Base-by-base conservation (phyloP, 192 early-diverging fungal genomes). In the Coemansia guatemalensis region DNA sequence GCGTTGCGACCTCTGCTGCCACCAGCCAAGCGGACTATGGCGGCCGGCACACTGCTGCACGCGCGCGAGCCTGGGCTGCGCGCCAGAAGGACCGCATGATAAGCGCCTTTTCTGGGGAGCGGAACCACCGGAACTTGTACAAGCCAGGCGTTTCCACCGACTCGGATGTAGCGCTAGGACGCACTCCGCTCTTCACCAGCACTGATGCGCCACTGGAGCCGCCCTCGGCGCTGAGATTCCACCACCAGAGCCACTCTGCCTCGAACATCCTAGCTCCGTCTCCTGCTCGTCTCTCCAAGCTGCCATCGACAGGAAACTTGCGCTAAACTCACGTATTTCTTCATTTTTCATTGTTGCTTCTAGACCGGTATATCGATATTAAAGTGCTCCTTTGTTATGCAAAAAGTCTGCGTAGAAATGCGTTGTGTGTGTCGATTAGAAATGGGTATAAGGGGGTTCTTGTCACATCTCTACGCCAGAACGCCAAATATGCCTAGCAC, bases 31-130 rank as follows among this genome's bases (percentile, higher is more conserved):
- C 44, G 9, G 73, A 75, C 35, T 29, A 53, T 12, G 73, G 73
- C 14, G 75, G 77, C 2, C 67, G 77, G 0, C 77, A 79, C 21
- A 79, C 77, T 24, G 77, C 77, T 3, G 77, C 77, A 0, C 27
- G 77, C 1, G 77, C 77, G 4, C 67, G 77, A 14, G 77, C 77
- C 17, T 79, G 76, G 76, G 76, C 76, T 7, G 53, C 69, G 9
- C 58, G 67, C 7, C 70, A 73, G 27, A 73, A 68, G 48, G 71
- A 73, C 29, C 70, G 71, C 29, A 60, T 79, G 71, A 26, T 73
- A 0, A 62, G 64, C 20, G 76, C 76, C 9, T 73, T 79, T 48
- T 56, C 64, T 26, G 59, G 62, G 8, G 67, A 69, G 25, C 29
- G 66, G 27, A 22, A 32, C 24, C 27, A 58, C n/a, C 69, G 62